Evolutionary conservation across 495 filamentous ascomycete species (phyloP), one percentile per base, ranked within the genome.

Genomic region (Copromyces sp.): DNA sequence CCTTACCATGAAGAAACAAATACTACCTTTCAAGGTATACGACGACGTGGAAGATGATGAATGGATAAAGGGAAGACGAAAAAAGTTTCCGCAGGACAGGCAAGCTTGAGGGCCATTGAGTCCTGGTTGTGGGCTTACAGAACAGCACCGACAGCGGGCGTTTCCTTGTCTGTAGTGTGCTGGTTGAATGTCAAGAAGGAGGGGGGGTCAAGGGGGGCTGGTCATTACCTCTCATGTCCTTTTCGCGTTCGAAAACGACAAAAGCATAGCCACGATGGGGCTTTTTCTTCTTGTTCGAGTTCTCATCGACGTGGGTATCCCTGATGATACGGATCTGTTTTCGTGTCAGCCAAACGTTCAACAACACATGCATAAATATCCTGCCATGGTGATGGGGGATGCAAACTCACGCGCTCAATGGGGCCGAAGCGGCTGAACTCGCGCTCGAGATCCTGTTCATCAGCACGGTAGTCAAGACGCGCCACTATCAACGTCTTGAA

Each of bases 221-320:
- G 59, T 68, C 76, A 83, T 86, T 97, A 97, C 95, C 95, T 91
- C 97, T 98, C 96, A 99, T 98, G 79, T 99, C 95, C 83, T 95
- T 94, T 82, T 98, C 95, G 78, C 93, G 90, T 83, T 98, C 95
- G 81, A 94, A 99, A 68, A 98, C 94, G 76, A 99, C 91, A 81
- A 99, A 99, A 73, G 94, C 95, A 83, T 99, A 99, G 74, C 95
- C 95, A 75, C 90, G 88, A 80, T 95, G 91, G 61, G 89, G 86
- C 82, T 96, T 97, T 80, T 94, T 94, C 70, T 89, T 88, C 79
- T 90, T 90, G 75, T 92, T 94, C 4, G 88, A 86, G 71, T 90
- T 90, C 71, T 91, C 85, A 71, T 90, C 86, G 74, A 88, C 87
- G 76, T 90, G 85, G 29, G 86, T 88, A 76, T 93, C 87, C 41